Evolutionary conservation across 129 eudicot species (phyloP), one percentile per base, ranked within the genome.

Genomic region (Chrysanthemum makinoi): DNA sequence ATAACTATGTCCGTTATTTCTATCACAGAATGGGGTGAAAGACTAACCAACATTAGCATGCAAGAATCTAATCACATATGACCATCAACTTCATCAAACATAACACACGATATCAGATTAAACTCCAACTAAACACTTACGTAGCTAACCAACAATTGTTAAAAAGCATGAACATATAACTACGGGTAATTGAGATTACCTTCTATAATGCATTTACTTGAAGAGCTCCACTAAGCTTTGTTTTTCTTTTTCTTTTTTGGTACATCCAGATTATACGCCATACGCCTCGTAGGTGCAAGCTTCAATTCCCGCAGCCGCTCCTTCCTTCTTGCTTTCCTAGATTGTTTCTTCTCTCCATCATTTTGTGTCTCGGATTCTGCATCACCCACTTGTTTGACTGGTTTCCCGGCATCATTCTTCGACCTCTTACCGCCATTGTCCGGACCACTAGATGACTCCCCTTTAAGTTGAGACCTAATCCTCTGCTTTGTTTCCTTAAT

Each of bases 231-330:
- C 59, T 78, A 71, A 55, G 82, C 64, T 81, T 68, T 30, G 20
- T 66, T 79, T 71, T 84, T 79, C 82, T 62, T 84, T 74, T 85
- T 86, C 20, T 79, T 85, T 82, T 82, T 87, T 24, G 88, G 52
- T 64, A 77, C 81, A 54, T 85, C 62, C 10, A 58, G 79, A 49
- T 85, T 84, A 83, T 92, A 92, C 13, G 98, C 98, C 74, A 64
- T 13, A 47, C 76, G 91, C 84, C 98, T 89, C 0, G 82, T 49
- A 2, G 30, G 62, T 20, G 95, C 30, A 49, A 85, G 50, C 70
- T 89, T 87, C 4, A 81, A 72, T 30, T 82, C 84, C 10, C 70
- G 81, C 68, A 61, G 67, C 22, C 81, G 81, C 1, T 22, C 76
- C 79, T 68, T 89, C 72, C 96, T 85, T 81, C 80, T 77, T 2